Conservation (phyloP, 805 yeast species). For the Komagataella pseudopastoris region DNA sequence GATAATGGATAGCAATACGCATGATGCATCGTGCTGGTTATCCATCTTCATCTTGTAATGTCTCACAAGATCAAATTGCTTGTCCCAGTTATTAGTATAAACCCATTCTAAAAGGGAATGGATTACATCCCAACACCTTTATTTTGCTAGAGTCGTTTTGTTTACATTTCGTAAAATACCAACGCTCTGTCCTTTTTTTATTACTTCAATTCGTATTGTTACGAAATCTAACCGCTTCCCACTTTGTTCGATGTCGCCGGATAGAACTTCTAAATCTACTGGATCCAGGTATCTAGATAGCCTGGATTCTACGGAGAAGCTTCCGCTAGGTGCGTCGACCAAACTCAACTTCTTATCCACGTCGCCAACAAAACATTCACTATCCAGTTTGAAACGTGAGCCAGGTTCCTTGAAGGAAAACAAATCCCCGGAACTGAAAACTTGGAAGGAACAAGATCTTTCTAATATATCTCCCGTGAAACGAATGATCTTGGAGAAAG, state of each 20-base stretch:
- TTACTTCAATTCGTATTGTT: not conserved
- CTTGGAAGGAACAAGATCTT: not conserved
- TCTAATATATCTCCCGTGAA: conserved; percentile 16
- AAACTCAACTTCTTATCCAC: not conserved
- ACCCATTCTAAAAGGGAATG: no score
- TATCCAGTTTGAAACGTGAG: not conserved
- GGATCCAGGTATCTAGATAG: not conserved
- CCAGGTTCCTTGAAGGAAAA: conserved; percentile 8
- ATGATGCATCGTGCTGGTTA: no score
- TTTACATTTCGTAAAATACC: not conserved
- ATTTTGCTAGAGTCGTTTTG: not conserved
- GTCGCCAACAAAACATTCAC: not conserved
- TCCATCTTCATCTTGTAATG: no score
- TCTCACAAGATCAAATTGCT: no score
- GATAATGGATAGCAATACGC: no score
- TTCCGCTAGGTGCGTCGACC: not conserved
- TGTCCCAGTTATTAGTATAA: no score
- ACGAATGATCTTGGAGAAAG: conserved; percentile 18
- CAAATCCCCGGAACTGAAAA: conserved; percentile 8
- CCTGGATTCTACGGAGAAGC: not conserved
- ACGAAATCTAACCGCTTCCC: not conserved
- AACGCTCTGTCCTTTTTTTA: not conserved
- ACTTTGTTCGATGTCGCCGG: not conserved
- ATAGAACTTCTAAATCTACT: not conserved
- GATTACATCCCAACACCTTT: not conserved